Percentiles rank a stretch among this genome's conserved stretches.
phyloP scores from a whole-genome alignment of 805 yeast species.

The Candida boleticola region DNA sequence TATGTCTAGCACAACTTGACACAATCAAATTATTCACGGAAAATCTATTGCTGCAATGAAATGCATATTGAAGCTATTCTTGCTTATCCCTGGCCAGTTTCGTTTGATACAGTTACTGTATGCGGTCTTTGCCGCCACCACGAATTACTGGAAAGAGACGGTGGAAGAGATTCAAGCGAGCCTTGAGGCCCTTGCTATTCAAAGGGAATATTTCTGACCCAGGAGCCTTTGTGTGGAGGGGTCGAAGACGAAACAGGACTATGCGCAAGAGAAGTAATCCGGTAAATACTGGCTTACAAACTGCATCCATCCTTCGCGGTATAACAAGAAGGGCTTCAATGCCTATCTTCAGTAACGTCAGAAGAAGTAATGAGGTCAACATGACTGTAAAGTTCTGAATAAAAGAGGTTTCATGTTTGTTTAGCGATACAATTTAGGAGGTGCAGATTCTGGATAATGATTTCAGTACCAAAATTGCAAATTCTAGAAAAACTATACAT shows the following conservation, averaged over 20 bases:
- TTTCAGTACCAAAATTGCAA: too few species aligned
- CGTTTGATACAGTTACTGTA: slow-evolving; percentile 8
- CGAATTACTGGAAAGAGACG: slow-evolving; percentile 29
- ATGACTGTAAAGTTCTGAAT: slow-evolving; percentile 14
- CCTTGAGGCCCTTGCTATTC: slow-evolving; percentile 23
- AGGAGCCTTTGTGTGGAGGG: slow-evolving; percentile 16
- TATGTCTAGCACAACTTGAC: neutral
- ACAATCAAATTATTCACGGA: neutral
- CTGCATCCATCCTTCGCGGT: slow-evolving; percentile 20
- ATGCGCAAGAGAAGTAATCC: neutral
- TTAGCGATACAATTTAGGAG: too few species aligned
- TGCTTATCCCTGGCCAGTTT: neutral
- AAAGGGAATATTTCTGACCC: slow-evolving; percentile 28
- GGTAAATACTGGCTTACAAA: neutral
- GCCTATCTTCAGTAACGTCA: slow-evolving; percentile 15
- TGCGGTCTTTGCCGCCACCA: slow-evolving; percentile 40
- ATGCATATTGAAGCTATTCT: neutral
- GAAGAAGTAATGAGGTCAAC: slow-evolving; percentile 13
- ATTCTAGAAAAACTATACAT: too few species aligned
- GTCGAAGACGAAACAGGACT: slow-evolving; percentile 6
- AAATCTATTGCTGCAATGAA: neutral
- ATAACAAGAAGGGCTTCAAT: slow-evolving; percentile 18
- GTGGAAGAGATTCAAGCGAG: slow-evolving; percentile 30
- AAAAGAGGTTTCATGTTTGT: slow-evolving; percentile 1
- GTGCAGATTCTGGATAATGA: too few species aligned